Conservation (phyloP, 768 basidiomycete species). For the Guyanaporus albipodus region DNA sequence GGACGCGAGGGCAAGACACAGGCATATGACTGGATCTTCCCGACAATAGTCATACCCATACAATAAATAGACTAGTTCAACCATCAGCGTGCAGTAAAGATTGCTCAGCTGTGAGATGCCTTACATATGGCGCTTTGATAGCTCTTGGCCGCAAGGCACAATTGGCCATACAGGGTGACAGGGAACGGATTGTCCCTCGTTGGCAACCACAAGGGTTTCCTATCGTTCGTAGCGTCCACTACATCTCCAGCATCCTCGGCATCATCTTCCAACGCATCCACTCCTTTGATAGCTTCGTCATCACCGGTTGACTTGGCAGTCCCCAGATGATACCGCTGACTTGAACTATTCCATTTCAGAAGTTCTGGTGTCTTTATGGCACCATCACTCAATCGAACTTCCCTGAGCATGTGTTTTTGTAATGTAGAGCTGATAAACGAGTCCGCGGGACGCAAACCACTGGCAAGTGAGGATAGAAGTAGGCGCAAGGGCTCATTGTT, state of each 20-base stretch:
- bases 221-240: conserved; percentile 19
- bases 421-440: conserved; percentile 74
- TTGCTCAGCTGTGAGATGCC: conserved; percentile 27
- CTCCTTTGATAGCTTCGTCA: conserved; percentile 16
- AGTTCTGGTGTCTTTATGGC: conserved; percentile 60
- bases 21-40: conserved; percentile 80
- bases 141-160: conserved; percentile 79
- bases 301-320: conserved; percentile 20
- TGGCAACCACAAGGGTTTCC: conserved; percentile 42
- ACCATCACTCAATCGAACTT: conserved; percentile 65
- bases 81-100: background rate
- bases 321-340: conserved; percentile 53
- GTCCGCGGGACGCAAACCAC: conserved; percentile 66
- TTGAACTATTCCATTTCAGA: conserved; percentile 57
- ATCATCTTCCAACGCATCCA: conserved; percentile 29
- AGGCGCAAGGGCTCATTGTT: conserved; percentile 84
- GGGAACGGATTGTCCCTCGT: conserved; percentile 67
- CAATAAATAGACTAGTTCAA: conserved; percentile 63
- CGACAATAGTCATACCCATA: conserved; percentile 84
- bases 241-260: conserved; percentile 30
- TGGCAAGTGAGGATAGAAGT: conserved; percentile 66
- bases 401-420: conserved; percentile 81
- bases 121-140: conserved; percentile 89
- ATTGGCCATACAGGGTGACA: conserved; percentile 75
- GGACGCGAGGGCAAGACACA: conserved; percentile 80